These are phyloP conservation scores for Phoenix roebelenii DNA, from an alignment of 176 grass and related monocot genomes.

Conservation along the genomic window DNA sequence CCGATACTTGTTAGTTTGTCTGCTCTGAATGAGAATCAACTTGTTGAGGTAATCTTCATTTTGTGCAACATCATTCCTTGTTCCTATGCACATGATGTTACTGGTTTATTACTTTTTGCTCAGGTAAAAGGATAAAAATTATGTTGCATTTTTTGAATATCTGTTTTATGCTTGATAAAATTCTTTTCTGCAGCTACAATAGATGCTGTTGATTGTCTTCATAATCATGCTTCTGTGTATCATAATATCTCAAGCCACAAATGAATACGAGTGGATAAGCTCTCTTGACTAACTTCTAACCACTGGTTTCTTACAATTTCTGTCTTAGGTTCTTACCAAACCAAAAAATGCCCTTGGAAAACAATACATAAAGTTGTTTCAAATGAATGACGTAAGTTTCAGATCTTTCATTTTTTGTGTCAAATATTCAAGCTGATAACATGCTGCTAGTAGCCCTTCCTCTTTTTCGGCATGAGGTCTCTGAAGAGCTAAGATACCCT, in stretches of 20 bases:
- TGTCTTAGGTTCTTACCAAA: constrained; percentile 48
- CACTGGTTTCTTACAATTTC: background rate
- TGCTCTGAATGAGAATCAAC: constrained; percentile 55
- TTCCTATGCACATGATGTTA: background rate
- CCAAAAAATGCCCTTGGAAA: constrained; percentile 57
- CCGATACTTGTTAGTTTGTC: constrained; percentile 66
- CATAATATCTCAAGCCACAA: no score
- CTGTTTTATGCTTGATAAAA: no score
- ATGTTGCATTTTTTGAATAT: no score
- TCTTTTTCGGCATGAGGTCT: background rate
- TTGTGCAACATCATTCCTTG: background rate
- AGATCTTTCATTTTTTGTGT: background rate
- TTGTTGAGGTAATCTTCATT: constrained; percentile 47
- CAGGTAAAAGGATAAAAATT: no score
- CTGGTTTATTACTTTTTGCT: no score
- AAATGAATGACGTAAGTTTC: constrained; percentile 64
- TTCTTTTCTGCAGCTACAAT: no score
- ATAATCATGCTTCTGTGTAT: no score
- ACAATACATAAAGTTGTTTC: constrained; percentile 58
- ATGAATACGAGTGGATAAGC: no score
- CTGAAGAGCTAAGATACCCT: background rate
- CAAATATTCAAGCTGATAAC: no score
- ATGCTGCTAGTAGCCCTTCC: background rate
- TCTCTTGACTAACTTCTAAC: no score
- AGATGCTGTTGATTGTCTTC: no score